phyloP scores from a whole-genome alignment of 352 stramenopile genomes.

The Phytophthora citricola region DNA sequence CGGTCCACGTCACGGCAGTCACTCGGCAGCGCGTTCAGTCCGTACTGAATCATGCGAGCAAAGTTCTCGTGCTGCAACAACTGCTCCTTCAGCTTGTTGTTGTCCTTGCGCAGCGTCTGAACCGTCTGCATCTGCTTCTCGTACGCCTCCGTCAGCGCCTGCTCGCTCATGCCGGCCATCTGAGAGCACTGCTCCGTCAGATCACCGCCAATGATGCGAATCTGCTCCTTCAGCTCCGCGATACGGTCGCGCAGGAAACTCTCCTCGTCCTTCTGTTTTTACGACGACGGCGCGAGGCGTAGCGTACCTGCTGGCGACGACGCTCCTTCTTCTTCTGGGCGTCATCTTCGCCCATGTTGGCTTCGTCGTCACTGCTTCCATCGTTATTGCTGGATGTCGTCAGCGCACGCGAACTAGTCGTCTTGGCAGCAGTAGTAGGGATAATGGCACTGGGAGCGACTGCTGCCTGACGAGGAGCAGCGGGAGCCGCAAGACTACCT shows the following conservation, averaged over 20 bases:
- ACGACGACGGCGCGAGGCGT: conserved; percentile 77
- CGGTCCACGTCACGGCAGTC: conserved; percentile 80
- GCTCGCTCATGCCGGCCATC: conserved; percentile 84
- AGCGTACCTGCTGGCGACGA: conserved; percentile 78
- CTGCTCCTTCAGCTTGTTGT: conserved; percentile 87
- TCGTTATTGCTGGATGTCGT: conserved; percentile 56
- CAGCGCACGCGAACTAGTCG: conserved; percentile 47
- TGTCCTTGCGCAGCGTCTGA: conserved; percentile 81
- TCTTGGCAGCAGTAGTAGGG: conserved; percentile 33
- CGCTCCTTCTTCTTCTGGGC: conserved; percentile 84
- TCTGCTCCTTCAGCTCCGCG: conserved; percentile 86
- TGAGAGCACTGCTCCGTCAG: conserved; percentile 81
- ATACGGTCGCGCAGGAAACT: conserved; percentile 83
- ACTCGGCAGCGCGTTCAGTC: conserved; percentile 76
- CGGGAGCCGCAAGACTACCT: conserved; percentile 12
- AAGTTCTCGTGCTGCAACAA: conserved; percentile 87
- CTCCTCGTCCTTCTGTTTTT: conserved; percentile 90
- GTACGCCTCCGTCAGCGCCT: conserved; percentile 79
- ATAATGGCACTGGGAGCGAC: conserved; percentile 50
- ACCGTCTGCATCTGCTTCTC: conserved; percentile 87
- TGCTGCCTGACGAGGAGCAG: conserved; percentile 21
- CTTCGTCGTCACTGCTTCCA: conserved; percentile 68
- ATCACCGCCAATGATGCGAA: conserved; percentile 82
- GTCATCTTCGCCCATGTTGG: conserved; percentile 55
- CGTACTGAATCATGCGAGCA: conserved; percentile 86